phyloP scores from a whole-genome alignment of 2,329 filamentous ascomycete genomes.

The Coniochaeta pulveracea region DNA sequence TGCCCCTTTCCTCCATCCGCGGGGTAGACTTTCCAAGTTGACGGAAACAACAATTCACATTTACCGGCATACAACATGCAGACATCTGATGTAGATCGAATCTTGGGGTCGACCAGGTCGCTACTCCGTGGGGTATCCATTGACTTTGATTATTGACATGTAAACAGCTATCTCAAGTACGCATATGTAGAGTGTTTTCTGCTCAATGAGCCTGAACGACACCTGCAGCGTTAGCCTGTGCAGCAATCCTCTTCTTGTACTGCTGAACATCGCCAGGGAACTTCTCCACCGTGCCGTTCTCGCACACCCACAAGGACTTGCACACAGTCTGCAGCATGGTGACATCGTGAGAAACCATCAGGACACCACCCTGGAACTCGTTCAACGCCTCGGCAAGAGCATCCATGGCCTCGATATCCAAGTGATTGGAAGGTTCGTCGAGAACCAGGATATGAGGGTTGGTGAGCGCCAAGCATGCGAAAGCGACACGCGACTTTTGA shows the following conservation, averaged over 20 bases:
- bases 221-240: conserved; percentile 78
- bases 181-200: conserved; percentile 10
- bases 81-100: too few species aligned
- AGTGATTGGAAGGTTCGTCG: conserved; percentile 95
- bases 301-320: conserved; percentile 91
- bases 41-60: too few species aligned
- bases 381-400: conserved; percentile 75
- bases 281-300: conserved; percentile 86
- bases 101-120: too few species aligned
- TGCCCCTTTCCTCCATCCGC: too few species aligned
- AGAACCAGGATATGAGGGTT: conserved; percentile 97
- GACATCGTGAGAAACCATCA: conserved; percentile 99
- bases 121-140: too few species aligned
- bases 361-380: conserved; percentile 83
- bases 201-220: conserved; percentile 61
- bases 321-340: conserved; percentile 98
- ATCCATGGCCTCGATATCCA: conserved; percentile 99
- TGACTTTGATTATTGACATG: too few species aligned
- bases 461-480: conserved; percentile 85
- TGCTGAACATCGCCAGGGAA: conserved; percentile 91
- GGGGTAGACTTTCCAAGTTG: too few species aligned
- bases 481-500: conserved; percentile 96
- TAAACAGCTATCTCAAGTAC: too few species aligned
- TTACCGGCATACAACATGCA: too few species aligned
- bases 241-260: conserved; percentile 93